These are phyloP conservation scores for Alternaria consortialis DNA, from an alignment of 2,329 filamentous ascomycete genomes.

Conservation along the genomic window DNA sequence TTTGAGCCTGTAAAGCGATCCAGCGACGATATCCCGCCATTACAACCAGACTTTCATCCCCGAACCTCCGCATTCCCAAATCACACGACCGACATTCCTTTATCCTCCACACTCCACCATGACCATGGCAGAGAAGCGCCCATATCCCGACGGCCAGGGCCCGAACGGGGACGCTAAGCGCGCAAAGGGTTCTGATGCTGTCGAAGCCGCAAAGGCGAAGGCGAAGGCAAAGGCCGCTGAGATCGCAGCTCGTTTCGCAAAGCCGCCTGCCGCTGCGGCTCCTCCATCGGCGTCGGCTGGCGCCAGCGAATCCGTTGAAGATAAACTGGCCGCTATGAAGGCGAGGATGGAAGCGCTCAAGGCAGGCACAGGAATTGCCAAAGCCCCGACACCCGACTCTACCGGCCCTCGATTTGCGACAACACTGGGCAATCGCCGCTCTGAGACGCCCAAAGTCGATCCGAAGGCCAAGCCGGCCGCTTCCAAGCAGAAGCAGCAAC, in stretches of 20 bases:
- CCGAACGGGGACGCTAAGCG: constrained; percentile 47
- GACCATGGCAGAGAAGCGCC: constrained; percentile 56
- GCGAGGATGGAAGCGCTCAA: constrained; percentile 44
- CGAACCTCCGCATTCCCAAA: constrained; percentile 8
- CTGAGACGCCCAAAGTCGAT: constrained; percentile 49
- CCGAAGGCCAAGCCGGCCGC: constrained; percentile 39
- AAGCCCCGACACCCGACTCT: constrained; percentile 50
- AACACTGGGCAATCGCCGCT: constrained; percentile 63
- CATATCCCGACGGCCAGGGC: constrained; percentile 47
- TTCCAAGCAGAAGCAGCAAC: constrained; percentile 48
- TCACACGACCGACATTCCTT: constrained; percentile 1
- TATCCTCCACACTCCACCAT: constrained; percentile 10
- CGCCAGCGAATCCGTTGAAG: constrained; percentile 27
- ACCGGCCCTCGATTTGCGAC: constrained; percentile 64
- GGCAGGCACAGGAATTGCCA: constrained; percentile 70
- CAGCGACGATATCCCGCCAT: constrained; percentile 1
- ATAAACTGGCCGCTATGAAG: constrained; percentile 41
- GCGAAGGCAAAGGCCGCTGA: constrained; percentile 47
- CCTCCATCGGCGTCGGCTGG: constrained; percentile 24
- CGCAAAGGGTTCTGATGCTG: constrained; percentile 48
- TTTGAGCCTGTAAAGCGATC: not conserved
- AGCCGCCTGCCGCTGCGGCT: constrained; percentile 26
- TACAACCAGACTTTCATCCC: constrained; percentile 8
- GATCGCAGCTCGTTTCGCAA: constrained; percentile 46
- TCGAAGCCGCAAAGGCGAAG: constrained; percentile 46